Evolutionary conservation across 2,329 filamentous ascomycete genomes (phyloP), one percentile per base, ranked within the genome.

Genomic region (Fusarium fujikuroi): DNA sequence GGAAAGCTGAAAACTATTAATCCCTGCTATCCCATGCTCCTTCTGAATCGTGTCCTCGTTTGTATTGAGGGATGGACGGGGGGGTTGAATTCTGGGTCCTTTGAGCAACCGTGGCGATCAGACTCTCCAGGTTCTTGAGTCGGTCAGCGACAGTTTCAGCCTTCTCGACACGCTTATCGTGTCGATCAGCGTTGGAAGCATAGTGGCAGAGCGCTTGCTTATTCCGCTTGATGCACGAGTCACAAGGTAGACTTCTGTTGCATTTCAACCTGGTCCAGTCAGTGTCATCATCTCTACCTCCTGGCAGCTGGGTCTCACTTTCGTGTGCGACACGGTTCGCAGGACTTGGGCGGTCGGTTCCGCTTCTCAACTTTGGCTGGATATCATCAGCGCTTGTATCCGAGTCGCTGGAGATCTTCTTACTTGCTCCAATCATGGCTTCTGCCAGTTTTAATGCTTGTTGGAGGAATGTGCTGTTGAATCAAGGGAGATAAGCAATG

Each of bases 311-410:
- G 28, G 28, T 12, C 30, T 46, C 54, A 81, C 80, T 81, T 82
- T 54, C 80, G 78, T 9, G 70, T 64, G 18, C 81, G 78, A 53
- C 81, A 82, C 6, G 76, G 78, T 64, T 82, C 80, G 40, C 81
- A 82, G 3, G 80, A 82, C 19, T 79, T 76, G 7, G 81, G 81
- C 12, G 78, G 79, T 11, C 80, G 69, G 23, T 81, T 81, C 9
- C 81, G 73, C 61, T 82, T 82, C 54, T 82, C 81, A 6, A 77
- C 54, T 30, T 72, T 79, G 15, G 44, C 71, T 46, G 8, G 7
- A 7, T 19, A 25, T 9, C 7, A 9, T 44, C 16, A 44, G 23
- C 16, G 23, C 4, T 8, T 19, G 23, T 6, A 4, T 12, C 4
- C 6, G 10, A 12, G 10, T 0, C 0, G n/a, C 18, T 12, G 16